A percentile compares a stretch with the other conserved stretches of the same genome.
phyloP scores from a whole-genome alignment of 257 asterid species.

The Vinca minor region DNA sequence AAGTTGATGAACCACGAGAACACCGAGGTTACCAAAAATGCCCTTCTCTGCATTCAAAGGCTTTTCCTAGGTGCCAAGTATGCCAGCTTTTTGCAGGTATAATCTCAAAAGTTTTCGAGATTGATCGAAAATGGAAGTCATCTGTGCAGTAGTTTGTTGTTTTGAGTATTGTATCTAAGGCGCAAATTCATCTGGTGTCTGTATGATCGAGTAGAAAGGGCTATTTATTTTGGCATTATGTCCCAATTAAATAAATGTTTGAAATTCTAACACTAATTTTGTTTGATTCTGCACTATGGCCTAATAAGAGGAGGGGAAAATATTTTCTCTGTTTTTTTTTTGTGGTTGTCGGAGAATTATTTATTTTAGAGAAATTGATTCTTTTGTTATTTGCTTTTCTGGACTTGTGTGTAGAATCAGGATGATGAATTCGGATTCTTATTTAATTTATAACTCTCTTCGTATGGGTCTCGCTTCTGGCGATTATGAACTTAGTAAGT shows the following conservation, averaged over 20 bases:
- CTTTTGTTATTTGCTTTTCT: neutral
- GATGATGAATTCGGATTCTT: neutral
- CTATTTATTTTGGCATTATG: slow-evolving; percentile 2
- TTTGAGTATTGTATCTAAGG: slow-evolving; percentile 11
- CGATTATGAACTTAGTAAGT: no score
- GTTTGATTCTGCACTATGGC: neutral
- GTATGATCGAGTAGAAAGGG: neutral
- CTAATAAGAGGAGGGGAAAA: neutral
- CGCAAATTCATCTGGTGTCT: neutral
- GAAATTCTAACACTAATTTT: neutral
- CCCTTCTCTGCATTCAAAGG: slow-evolving; percentile 94
- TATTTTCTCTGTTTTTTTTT: neutral
- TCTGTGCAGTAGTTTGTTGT: slow-evolving; percentile 14
- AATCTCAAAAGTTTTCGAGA: slow-evolving; percentile 4
- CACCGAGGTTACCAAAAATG: slow-evolving; percentile 83
- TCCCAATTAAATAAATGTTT: neutral
- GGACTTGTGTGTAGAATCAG: neutral
- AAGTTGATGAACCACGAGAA: slow-evolving; percentile 85
- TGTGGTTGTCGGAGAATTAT: neutral
- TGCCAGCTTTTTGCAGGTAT: slow-evolving; percentile 85
- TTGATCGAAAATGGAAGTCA: slow-evolving; percentile 2
- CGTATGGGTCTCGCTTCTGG: no score
- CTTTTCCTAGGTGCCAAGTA: slow-evolving; percentile 91
- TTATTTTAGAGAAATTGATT: neutral
- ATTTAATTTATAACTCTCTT: no score